Conservation (phyloP, 2,329 filamentous ascomycete species). For the Cordyceps fumosorosea region DNA sequence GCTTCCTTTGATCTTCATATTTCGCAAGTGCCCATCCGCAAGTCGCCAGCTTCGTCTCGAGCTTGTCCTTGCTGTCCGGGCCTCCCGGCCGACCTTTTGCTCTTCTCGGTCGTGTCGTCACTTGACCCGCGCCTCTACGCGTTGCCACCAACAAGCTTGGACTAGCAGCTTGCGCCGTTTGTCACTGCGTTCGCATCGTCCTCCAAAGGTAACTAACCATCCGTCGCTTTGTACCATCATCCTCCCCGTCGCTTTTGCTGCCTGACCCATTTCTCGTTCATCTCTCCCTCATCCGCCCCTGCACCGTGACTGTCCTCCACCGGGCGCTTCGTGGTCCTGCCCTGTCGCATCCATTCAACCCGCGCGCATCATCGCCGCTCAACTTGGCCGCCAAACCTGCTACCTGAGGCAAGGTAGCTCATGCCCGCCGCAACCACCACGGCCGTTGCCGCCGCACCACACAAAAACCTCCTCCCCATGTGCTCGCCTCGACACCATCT, state of each 20-base stretch:
- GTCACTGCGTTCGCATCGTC: neutral
- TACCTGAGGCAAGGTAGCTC: neutral
- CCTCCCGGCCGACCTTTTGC: neutral
- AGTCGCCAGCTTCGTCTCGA: neutral
- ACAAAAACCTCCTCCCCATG: constrained; percentile 10
- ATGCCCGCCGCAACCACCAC: constrained; percentile 8
- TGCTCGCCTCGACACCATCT: constrained; percentile 15
- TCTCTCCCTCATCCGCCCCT: neutral
- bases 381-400: neutral
- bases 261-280: neutral
- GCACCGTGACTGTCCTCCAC: neutral
- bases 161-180: constrained; percentile 9
- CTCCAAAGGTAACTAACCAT: constrained; percentile 10
- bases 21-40: neutral
- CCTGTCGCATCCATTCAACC: neutral
- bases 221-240: neutral
- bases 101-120: neutral
- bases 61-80: neutral
- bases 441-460: constrained; percentile 13
- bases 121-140: constrained; percentile 7
- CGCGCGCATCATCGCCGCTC: constrained; percentile 6
- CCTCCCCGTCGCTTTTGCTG: neutral
- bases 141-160: constrained; percentile 4
- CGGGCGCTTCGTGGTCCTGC: neutral
- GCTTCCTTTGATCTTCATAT: neutral